Percentiles rank a stretch among this genome's conserved stretches.
These are phyloP conservation scores for Discostella stelligeroides DNA, from an alignment of 108 stramenopile genomes.

Conservation along the genomic window DNA sequence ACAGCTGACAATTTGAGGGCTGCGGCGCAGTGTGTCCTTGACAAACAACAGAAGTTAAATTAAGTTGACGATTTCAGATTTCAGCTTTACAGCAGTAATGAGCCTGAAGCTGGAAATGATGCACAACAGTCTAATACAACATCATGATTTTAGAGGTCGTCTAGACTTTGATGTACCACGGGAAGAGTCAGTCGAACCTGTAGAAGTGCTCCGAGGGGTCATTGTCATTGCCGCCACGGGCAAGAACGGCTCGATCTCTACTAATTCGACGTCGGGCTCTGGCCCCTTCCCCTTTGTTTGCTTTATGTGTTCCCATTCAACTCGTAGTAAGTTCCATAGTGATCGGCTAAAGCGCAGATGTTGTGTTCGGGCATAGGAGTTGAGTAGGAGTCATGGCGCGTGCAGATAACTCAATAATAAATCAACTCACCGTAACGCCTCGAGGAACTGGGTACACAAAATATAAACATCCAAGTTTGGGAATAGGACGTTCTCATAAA, in stretches of 20 bases:
- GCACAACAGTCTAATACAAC: too few species aligned
- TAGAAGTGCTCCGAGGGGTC: conserved; percentile 5
- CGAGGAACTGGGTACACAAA: conserved; percentile 76
- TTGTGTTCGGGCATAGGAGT: too few species aligned
- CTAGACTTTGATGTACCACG: too few species aligned
- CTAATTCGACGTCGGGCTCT: conserved; percentile 27
- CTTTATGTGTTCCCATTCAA: conserved; percentile 90
- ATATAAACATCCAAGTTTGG: conserved; percentile 71
- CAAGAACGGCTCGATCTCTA: conserved; percentile 29
- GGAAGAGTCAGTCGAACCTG: too few species aligned
- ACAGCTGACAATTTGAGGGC: conserved; percentile 63
- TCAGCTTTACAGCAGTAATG: too few species aligned
- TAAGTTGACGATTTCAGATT: neutral
- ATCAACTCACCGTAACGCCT: conserved; percentile 52
- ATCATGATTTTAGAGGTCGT: too few species aligned
- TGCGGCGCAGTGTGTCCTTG: conserved; percentile 49
- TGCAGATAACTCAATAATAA: neutral
- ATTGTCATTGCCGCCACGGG: conserved; percentile 30
- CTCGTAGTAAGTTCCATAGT: conserved; percentile 86
- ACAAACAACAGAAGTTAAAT: conserved; percentile 34
- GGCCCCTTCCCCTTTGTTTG: conserved; percentile 51
- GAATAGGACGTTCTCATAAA: conserved; percentile 59
- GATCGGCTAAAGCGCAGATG: conserved; percentile 58
- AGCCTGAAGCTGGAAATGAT: too few species aligned
- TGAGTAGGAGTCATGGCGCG: neutral